Evolutionary conservation across 805 yeast species (phyloP).

Genomic region (Hanseniaspora pseudoguilliermondii): DNA sequence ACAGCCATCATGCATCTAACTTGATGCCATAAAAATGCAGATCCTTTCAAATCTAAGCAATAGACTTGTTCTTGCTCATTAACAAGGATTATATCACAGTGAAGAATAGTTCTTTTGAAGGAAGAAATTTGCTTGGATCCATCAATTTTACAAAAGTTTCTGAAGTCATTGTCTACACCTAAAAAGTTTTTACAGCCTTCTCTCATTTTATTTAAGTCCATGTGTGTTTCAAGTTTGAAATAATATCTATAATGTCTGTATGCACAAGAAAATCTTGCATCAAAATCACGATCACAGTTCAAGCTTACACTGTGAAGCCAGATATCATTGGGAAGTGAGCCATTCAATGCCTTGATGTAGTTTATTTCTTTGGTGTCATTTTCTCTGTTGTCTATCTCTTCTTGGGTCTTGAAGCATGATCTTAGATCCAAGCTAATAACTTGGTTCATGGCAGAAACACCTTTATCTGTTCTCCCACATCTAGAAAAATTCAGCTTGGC

Average conservation of each 20-base stretch:
- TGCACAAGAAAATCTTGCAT: constrained; percentile 87
- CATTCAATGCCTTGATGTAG: constrained; percentile 63
- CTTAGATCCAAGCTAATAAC: constrained; percentile 72
- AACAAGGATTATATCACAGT: constrained; percentile 35
- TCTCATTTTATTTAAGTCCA: constrained; percentile 57
- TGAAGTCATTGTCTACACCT: constrained; percentile 73
- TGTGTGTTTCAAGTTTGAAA: constrained; percentile 35
- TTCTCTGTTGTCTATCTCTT: constrained; percentile 44
- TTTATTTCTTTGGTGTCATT: constrained; percentile 62
- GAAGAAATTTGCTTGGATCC: constrained; percentile 86
- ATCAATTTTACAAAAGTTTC: constrained; percentile 89
- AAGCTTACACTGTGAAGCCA: constrained; percentile 70
- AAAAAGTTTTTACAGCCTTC: constrained; percentile 47
- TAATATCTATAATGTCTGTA: constrained; percentile 76
- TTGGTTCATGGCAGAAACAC: constrained; percentile 96
- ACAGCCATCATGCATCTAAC: constrained; percentile 91
- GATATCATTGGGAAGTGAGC: constrained; percentile 67
- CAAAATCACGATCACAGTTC: constrained; percentile 70
- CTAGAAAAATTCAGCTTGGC: constrained; percentile 46
- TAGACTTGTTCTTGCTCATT: constrained; percentile 34
- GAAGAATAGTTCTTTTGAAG: constrained; percentile 49
- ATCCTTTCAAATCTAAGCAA: constrained; percentile 67
- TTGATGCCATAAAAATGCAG: constrained; percentile 95
- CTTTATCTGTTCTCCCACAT: constrained; percentile 90
- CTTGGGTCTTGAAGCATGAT: constrained; percentile 43